Conservation (phyloP, 2,329 filamentous ascomycete species). For the Botryotinia globosa region DNA sequence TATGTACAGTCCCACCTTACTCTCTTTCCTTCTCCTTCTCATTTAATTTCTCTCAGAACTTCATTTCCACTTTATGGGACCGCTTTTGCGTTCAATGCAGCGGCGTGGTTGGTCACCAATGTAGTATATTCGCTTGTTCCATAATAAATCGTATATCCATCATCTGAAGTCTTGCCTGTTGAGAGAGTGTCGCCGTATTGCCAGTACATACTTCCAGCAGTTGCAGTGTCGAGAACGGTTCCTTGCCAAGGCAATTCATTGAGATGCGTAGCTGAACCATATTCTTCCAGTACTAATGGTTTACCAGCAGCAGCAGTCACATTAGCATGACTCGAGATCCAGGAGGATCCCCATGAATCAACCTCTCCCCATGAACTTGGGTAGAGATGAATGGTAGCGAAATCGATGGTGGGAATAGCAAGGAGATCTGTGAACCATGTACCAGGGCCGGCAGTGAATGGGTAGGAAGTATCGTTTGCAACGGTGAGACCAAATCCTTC, state of each 20-base stretch:
- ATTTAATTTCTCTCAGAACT: background rate
- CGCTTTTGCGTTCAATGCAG: conserved; percentile 30
- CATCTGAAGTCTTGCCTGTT: conserved; percentile 30
- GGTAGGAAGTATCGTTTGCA: conserved; percentile 43
- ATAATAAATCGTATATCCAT: conserved; percentile 36
- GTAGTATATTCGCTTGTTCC: conserved; percentile 32
- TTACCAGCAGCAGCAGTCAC: conserved; percentile 42
- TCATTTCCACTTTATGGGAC: background rate
- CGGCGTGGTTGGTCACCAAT: conserved; percentile 30
- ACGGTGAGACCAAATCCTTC: conserved; percentile 53
- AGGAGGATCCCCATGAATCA: conserved; percentile 45
- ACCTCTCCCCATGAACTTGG: conserved; percentile 43
- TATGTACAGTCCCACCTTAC: background rate
- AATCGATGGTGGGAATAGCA: conserved; percentile 47
- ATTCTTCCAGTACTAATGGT: conserved; percentile 44
- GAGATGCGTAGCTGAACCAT: conserved; percentile 35
- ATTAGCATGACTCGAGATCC: conserved; percentile 47
- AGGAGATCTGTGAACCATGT: conserved; percentile 48
- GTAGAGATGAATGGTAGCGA: conserved; percentile 54
- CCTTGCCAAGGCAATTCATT: conserved; percentile 31
- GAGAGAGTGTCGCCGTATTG: conserved; percentile 35
- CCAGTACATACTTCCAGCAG: conserved; percentile 37
- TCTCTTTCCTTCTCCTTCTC: background rate
- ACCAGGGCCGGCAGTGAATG: conserved; percentile 44
- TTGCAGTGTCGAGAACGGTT: conserved; percentile 26